Base-by-base conservation (phyloP, 495 filamentous ascomycete genomes). In the Talaromyces adpressus region DNA sequence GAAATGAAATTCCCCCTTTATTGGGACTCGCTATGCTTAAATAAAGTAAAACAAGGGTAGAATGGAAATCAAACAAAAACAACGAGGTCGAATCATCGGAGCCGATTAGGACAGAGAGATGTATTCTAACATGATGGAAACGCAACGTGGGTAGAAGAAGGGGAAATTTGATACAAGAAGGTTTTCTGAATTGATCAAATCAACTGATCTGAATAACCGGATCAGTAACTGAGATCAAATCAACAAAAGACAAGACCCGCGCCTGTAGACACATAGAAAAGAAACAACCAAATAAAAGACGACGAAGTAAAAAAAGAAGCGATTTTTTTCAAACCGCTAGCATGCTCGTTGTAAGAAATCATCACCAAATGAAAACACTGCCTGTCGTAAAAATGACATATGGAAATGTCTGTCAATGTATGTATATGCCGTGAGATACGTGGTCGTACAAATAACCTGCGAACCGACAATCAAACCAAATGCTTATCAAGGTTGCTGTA, bases 191-290 rank as follows among this genome's bases (percentile, higher is more conserved):
- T 36, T 18, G 7, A 36, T 20, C 18, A 12, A 34, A 53, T 53
- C 62, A 36, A 61, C 61, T 22, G 39, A 34, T 34, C 34, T 20
- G 4, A 30, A 6, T 4, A 30, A 4, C 29, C 29, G 29, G 29
- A n/a, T n/a, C 29, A 18, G 29, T 29, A 12, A 30, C 1, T 23
- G 16, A 57, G n/a, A 54, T 54, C 52, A 6, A 27, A 16, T 27
- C 27, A 27, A 27, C 52, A 56, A 56, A 23, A 58, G 56, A 58
- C 29, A 52, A 65, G 47, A 65, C 62, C 27, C 56, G 30, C 56
- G 56, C 56, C 56, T 20, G n/a, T 25, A 51, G 47, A 58, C 12
- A 30, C 41, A 54, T 39, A 36, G 53, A 20, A 57, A 64, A 59
- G 1, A 36, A 54, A 62, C 22, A 62, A 52, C 11, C 47, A 54